Percentiles rank a stretch among this genome's conserved stretches.
These are phyloP conservation scores for Monilinia fructigena DNA, from an alignment of 2,329 filamentous ascomycete genomes.

Conservation along the genomic window DNA sequence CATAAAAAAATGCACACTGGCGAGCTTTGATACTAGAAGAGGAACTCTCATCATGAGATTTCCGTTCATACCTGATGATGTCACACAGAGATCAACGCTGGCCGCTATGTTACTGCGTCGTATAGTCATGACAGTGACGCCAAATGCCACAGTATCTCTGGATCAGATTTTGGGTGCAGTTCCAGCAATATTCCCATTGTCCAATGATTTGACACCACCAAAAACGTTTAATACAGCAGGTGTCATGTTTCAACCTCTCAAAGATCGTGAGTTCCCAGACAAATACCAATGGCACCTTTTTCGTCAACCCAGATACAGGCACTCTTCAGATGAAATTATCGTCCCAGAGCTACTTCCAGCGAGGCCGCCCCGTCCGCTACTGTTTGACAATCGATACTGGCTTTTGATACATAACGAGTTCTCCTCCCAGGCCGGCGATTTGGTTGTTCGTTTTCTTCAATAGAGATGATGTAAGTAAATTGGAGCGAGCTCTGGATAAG, in stretches of 20 bases:
- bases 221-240: conserved; percentile 26
- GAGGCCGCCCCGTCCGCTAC: not conserved
- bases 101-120: conserved; percentile 48
- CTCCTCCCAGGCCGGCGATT: not conserved
- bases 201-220: not conserved
- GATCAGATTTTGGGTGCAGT: conserved; percentile 44
- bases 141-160: conserved; percentile 46
- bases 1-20: conserved; percentile 49
- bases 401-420: conserved; percentile 5
- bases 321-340: conserved; percentile 38
- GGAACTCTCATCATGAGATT: conserved; percentile 39
- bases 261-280: not conserved
- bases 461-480: not conserved
- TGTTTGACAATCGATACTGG: conserved; percentile 18
- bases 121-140: conserved; percentile 50
- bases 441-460: not conserved
- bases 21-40: conserved; percentile 34
- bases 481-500: not conserved
- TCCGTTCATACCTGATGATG: not conserved
- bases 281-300: conserved; percentile 32
- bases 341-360: not conserved
- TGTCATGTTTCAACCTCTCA: conserved; percentile 31
- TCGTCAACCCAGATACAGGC: conserved; percentile 29
- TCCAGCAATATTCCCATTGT: not conserved
- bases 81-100: conserved; percentile 30